A percentile compares a stretch with the other conserved stretches of the same genome.
Evolutionary conservation across 2,329 filamentous ascomycete species (phyloP).

Genomic region (Alternaria solani): DNA sequence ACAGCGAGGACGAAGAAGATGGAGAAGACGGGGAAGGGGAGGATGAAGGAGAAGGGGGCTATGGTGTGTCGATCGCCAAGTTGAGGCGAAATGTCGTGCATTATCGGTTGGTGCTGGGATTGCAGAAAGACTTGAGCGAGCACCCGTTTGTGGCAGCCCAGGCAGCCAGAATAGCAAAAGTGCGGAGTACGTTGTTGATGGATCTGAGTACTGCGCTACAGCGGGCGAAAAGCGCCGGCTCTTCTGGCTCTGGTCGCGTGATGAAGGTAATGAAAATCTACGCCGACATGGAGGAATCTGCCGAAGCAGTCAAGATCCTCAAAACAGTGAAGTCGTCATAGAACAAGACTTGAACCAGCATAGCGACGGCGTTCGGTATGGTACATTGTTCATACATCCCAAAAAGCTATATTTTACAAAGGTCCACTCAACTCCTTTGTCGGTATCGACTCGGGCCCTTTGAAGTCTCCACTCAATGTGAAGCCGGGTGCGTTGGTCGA

Average conservation of each 20-base stretch:
- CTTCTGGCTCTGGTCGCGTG: conserved; percentile 53
- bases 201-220: conserved; percentile 71
- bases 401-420: conserved; percentile 38
- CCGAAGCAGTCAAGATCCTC: conserved; percentile 66
- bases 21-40: conserved; percentile 45
- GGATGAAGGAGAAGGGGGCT: conserved; percentile 35
- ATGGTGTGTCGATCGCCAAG: conserved; percentile 49
- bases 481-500: conserved; percentile 88
- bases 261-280: conserved; percentile 68
- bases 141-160: conserved; percentile 72
- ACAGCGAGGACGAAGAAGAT: conserved; percentile 41
- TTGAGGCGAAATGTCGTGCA: conserved; percentile 65
- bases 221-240: conserved; percentile 58
- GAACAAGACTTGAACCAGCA: conserved; percentile 38
- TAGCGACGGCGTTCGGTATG: conserved; percentile 59
- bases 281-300: conserved; percentile 66
- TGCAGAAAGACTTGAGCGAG: conserved; percentile 61
- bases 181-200: conserved; percentile 69
- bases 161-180: conserved; percentile 62
- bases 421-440: conserved; percentile 50
- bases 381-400: conserved; percentile 46
- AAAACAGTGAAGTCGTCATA: conserved; percentile 48
- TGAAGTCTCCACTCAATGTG: conserved; percentile 82
- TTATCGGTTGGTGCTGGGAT: conserved; percentile 64
- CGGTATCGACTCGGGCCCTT: conserved; percentile 55